Conservation (phyloP, 139 green algal genomes). For the Micractinium conductrix region DNA sequence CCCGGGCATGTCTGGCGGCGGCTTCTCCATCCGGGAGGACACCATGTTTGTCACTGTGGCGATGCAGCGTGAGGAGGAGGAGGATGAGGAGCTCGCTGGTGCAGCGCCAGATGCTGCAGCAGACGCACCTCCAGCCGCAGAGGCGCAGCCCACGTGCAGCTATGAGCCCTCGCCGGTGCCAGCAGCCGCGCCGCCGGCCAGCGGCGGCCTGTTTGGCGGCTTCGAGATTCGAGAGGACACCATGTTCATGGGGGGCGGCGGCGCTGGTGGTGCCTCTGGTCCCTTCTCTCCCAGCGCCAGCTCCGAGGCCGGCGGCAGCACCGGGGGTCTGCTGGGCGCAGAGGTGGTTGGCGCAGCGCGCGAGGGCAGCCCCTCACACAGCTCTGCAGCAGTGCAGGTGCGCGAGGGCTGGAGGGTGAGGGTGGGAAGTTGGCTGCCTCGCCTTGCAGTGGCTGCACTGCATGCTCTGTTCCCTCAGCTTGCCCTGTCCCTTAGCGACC, state of each 20-base stretch:
- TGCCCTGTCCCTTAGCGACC: too few relatives aligned
- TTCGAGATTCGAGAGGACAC: conserved; percentile 38
- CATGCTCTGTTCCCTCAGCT: too few relatives aligned
- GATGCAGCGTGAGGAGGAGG: background rate
- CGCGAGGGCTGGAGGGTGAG: too few relatives aligned
- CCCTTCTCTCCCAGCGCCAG: background rate
- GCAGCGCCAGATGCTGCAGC: background rate
- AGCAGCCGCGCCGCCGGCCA: background rate
- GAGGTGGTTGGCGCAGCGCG: background rate
- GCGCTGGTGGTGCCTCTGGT: too few relatives aligned
- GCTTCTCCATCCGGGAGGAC: too few relatives aligned
- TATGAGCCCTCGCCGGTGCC: background rate
- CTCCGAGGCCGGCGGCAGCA: conserved; percentile 12
- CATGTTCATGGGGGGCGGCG: conserved; percentile 18
- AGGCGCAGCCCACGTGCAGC: background rate
- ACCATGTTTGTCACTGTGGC: conserved; percentile 26
- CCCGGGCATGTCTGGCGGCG: too few relatives aligned
- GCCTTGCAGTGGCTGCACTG: too few relatives aligned
- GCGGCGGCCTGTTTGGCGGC: background rate
- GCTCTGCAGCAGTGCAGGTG: conserved; percentile 1
- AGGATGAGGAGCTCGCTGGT: background rate
- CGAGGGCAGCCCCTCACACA: background rate
- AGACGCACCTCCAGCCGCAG: background rate
- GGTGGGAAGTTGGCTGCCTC: too few relatives aligned
- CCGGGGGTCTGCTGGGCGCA: background rate